These are phyloP conservation scores for Amphirosellinia nigrospora DNA, from an alignment of 495 filamentous ascomycete genomes.

Conservation along the genomic window DNA sequence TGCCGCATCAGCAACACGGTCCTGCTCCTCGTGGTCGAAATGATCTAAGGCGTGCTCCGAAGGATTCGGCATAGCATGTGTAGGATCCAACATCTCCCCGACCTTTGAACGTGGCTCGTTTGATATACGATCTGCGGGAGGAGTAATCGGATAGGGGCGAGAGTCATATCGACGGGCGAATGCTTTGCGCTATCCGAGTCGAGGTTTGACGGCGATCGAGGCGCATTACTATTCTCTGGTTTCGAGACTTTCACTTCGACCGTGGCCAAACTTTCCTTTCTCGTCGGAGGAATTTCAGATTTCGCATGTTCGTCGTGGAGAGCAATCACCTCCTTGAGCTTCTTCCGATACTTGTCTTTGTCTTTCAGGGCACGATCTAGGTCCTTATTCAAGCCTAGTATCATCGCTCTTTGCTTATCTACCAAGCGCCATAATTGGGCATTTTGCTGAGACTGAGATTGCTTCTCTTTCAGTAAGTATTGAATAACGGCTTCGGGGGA, in stretches of 20 bases:
- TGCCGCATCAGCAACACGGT: slow-evolving; percentile 49
- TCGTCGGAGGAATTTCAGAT: slow-evolving; percentile 21
- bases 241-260: slow-evolving; percentile 36
- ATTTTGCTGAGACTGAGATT: slow-evolving; percentile 85
- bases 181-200: slow-evolving; percentile 51
- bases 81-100: slow-evolving; percentile 53
- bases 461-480: slow-evolving; percentile 89
- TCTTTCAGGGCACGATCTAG: slow-evolving; percentile 90
- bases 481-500: slow-evolving; percentile 89
- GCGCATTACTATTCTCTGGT: slow-evolving; percentile 44
- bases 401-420: slow-evolving; percentile 93
- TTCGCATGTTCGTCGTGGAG: slow-evolving; percentile 39
- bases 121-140: slow-evolving; percentile 49
- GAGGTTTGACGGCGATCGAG: slow-evolving; percentile 49
- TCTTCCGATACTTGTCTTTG: slow-evolving; percentile 92
- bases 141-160: slow-evolving; percentile 64
- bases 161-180: slow-evolving; percentile 58
- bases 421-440: slow-evolving; percentile 92
- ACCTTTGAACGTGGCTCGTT: slow-evolving; percentile 42
- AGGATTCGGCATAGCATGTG: slow-evolving; percentile 59
- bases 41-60: slow-evolving; percentile 58
- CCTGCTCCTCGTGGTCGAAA: slow-evolving; percentile 58
- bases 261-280: slow-evolving; percentile 25
- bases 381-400: slow-evolving; percentile 93
- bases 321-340: slow-evolving; percentile 74